A percentile compares a stretch with the other conserved stretches of the same genome.
phyloP scores from a whole-genome alignment of 192 early-diverging fungal species.

The Spinellus fusiger region DNA sequence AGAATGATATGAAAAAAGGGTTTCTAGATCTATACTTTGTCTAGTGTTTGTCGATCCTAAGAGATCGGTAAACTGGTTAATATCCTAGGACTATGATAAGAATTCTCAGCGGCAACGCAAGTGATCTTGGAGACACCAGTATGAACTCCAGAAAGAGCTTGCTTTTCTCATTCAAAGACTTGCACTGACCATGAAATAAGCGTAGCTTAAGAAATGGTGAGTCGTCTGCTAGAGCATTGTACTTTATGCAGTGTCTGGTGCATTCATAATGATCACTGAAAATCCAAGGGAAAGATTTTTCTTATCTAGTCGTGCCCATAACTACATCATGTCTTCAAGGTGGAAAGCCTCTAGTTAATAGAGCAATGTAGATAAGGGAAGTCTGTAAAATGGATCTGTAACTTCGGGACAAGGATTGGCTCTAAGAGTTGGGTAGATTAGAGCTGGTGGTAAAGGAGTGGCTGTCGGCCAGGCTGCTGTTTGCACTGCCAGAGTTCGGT shows the following conservation, averaged over 20 bases:
- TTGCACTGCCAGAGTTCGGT: no score
- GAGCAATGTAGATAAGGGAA: slow-evolving; percentile 83
- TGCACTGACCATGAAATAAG: slow-evolving; percentile 66
- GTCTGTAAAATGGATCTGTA: slow-evolving; percentile 83
- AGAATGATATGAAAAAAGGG: slow-evolving; percentile 79
- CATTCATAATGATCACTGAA: slow-evolving; percentile 63
- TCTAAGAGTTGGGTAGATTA: slow-evolving; percentile 63
- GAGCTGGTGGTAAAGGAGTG: slow-evolving; percentile 3
- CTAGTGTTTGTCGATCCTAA: slow-evolving; percentile 79
- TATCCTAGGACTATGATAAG: slow-evolving; percentile 70
- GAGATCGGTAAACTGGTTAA: slow-evolving; percentile 54
- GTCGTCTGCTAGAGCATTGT: slow-evolving; percentile 43
- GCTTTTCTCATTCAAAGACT: no score
- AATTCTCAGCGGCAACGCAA: slow-evolving; percentile 63
- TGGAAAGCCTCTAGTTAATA: slow-evolving; percentile 81
- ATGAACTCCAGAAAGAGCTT: slow-evolving; percentile 62
- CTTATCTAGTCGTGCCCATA: slow-evolving; percentile 68
- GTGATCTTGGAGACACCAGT: slow-evolving; percentile 63
- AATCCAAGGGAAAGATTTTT: slow-evolving; percentile 65
- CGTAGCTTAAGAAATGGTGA: slow-evolving; percentile 57
- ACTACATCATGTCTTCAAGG: slow-evolving; percentile 78
- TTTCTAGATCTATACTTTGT: slow-evolving; percentile 69
- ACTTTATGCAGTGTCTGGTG: slow-evolving; percentile 53
- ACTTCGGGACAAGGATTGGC: slow-evolving; percentile 82
- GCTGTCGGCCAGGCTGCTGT: no score